A percentile compares a stretch with the other conserved stretches of the same genome.
Evolutionary conservation across 352 stramenopile genomes (phyloP).

Genomic region (Pythium phragmiticola): DNA sequence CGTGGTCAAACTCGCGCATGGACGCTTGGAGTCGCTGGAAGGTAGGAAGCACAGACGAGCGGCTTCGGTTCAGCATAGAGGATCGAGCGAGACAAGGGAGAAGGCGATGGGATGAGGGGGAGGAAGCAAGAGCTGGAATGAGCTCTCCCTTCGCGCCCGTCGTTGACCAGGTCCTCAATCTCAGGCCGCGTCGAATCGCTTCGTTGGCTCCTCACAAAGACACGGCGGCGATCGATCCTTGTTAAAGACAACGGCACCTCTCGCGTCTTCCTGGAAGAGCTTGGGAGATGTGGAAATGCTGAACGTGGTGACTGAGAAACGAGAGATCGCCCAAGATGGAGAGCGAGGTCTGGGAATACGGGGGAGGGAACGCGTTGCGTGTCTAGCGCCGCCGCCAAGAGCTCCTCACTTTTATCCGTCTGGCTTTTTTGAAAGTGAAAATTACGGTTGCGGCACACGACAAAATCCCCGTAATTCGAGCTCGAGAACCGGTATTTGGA

Average conservation of each 20-base stretch:
- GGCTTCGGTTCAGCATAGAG: slow-evolving; percentile 50
- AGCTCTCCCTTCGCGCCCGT: slow-evolving; percentile 11
- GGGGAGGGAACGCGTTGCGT: slow-evolving; percentile 11
- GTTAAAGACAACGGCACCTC: slow-evolving; percentile 29
- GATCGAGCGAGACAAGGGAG: background rate
- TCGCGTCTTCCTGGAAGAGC: background rate
- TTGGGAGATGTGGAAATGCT: slow-evolving; percentile 25
- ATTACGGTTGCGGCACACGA: background rate
- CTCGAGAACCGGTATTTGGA: slow-evolving; percentile 5
- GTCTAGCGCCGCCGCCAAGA: slow-evolving; percentile 11
- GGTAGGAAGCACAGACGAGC: slow-evolving; percentile 31
- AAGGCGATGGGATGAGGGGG: background rate
- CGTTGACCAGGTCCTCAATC: background rate
- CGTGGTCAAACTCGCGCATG: slow-evolving; percentile 47
- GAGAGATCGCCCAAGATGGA: background rate
- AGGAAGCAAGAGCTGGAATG: slow-evolving; percentile 26
- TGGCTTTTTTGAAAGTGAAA: slow-evolving; percentile 10
- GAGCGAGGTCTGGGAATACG: background rate
- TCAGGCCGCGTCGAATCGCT: background rate
- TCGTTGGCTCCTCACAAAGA: slow-evolving; percentile 4
- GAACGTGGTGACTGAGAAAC: background rate
- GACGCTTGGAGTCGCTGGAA: slow-evolving; percentile 52
- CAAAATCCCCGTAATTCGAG: background rate
- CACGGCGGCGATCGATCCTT: slow-evolving; percentile 10
- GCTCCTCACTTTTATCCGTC: slow-evolving; percentile 14